These are phyloP conservation scores for Protomyces inouyei DNA, from an alignment of 1,139 yeast species.

Conservation along the genomic window DNA sequence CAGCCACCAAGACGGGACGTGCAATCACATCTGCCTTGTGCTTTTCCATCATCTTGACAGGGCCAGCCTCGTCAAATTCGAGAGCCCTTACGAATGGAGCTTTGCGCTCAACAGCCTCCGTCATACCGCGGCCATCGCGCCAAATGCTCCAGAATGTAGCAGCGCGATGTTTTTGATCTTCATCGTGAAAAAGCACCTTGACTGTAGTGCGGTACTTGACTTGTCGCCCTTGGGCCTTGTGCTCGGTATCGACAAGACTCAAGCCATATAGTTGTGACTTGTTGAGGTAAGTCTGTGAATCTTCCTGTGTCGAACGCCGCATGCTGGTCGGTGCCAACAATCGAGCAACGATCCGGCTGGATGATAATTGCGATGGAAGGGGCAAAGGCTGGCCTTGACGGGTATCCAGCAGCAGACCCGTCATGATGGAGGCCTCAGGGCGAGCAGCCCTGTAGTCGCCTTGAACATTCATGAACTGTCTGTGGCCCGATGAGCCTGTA, in stretches of 20 bases:
- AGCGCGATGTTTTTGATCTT: not conserved
- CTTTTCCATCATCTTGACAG: not conserved
- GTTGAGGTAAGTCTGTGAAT: slow-evolving; percentile 1
- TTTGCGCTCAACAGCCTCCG: not conserved
- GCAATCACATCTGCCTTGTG: not conserved
- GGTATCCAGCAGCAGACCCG: not conserved
- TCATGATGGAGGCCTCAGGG: not conserved
- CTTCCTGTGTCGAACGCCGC: not conserved
- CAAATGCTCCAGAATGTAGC: slow-evolving; percentile 1
- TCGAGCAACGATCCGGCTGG: not conserved
- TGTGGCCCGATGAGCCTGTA: not conserved
- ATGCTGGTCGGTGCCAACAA: slow-evolving; percentile 1
- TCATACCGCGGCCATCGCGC: slow-evolving; percentile 1
- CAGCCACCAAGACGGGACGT: not conserved
- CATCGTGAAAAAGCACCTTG: not conserved
- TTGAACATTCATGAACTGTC: not conserved
- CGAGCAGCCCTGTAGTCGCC: not conserved
- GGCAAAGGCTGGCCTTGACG: not conserved
- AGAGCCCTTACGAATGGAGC: not conserved
- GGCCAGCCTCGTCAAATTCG: not conserved
- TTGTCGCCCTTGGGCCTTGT: not conserved
- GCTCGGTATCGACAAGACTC: not conserved
- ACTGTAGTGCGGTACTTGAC: not conserved
- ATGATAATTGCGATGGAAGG: not conserved
- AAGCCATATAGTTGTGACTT: not conserved